Conservation (phyloP, 2,329 filamentous ascomycete species). For the Ophiognomonia clavigignenti-juglandacearum region DNA sequence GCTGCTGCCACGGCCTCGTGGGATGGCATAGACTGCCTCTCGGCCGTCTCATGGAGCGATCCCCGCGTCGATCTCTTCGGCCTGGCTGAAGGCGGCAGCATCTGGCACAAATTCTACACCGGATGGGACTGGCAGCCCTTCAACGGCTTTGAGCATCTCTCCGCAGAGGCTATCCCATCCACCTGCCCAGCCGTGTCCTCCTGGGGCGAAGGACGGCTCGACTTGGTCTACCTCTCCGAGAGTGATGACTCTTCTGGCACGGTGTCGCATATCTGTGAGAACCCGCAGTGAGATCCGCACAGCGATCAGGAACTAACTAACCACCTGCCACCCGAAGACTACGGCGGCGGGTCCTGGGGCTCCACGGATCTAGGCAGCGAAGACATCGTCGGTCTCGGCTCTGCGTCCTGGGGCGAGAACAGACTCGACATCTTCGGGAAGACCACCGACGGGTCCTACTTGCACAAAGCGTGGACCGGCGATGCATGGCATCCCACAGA, state of each 20-base stretch:
- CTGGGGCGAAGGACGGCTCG: background rate
- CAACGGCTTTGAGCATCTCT: background rate
- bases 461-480: no score
- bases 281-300: no score
- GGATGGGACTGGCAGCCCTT: conserved; percentile 2
- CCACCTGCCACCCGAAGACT: no score
- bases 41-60: no score
- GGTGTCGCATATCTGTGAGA: background rate
- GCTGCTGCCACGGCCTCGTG: no score
- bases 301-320: no score
- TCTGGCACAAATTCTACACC: conserved; percentile 1
- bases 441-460: no score
- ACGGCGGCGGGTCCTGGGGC: background rate
- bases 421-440: background rate
- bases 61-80: no score
- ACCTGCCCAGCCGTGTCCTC: background rate
- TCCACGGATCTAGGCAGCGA: background rate
- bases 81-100: no score
- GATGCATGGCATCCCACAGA: no score
- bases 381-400: background rate
- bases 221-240: background rate
- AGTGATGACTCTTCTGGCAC: background rate
- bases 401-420: background rate
- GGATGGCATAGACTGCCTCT: no score
- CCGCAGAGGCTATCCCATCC: background rate